Evolutionary conservation across 495 filamentous ascomycete species (phyloP).

Genomic region (Penicillium paradoxum): DNA sequence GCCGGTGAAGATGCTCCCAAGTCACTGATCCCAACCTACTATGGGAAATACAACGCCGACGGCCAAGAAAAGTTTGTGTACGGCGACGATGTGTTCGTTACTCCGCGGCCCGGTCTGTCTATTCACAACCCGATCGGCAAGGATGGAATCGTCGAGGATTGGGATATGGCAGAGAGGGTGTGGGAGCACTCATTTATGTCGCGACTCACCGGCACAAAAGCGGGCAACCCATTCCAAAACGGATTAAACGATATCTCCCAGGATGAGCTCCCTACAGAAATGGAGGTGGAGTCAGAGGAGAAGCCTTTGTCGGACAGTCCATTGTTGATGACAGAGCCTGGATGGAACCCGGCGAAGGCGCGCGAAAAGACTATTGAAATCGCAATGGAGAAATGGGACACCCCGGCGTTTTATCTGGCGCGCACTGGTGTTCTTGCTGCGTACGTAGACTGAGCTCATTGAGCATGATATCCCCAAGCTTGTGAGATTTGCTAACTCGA

Average conservation of each 20-base stretch:
- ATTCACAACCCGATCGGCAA: conserved; percentile 84
- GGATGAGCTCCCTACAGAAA: conserved; percentile 58
- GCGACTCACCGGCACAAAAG: conserved; percentile 63
- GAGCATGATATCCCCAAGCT: not conserved
- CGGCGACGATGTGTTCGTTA: conserved; percentile 81
- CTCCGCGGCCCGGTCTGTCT: conserved; percentile 67
- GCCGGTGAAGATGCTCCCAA: conserved; percentile 97
- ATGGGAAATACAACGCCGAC: conserved; percentile 59
- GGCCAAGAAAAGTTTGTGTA: conserved; percentile 60
- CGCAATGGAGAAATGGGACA: conserved; percentile 92
- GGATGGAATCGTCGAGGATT: conserved; percentile 91
- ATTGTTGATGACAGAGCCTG: conserved; percentile 87
- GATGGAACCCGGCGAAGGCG: conserved; percentile 83
- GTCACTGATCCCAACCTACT: conserved; percentile 83
- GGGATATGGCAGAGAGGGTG: conserved; percentile 82
- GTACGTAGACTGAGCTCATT: conserved; percentile 37
- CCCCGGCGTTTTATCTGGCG: conserved; percentile 87
- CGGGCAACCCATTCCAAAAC: conserved; percentile 61
- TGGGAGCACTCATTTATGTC: conserved; percentile 88
- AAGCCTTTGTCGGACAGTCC: conserved; percentile 83
- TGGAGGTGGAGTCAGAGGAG: conserved; percentile 68
- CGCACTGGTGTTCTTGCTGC: conserved; percentile 60
- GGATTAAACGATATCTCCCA: conserved; percentile 64
- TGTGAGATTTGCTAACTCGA: conserved; percentile 1
- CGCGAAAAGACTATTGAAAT: conserved; percentile 91